These are phyloP conservation scores for Ehretia macrophylla DNA, from an alignment of 257 asterid species.

Conservation along the genomic window DNA sequence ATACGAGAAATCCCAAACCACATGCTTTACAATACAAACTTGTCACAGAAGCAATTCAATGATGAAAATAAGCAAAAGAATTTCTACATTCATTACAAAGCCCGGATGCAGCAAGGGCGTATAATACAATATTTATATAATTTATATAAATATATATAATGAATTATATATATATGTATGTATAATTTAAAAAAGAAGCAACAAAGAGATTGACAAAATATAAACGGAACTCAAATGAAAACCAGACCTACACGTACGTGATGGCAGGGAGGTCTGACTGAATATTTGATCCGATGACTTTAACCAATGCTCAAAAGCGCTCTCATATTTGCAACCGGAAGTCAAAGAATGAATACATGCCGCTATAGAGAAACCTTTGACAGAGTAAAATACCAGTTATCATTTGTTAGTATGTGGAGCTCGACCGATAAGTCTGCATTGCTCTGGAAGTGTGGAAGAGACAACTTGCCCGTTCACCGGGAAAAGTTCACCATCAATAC, in stretches of 20 bases:
- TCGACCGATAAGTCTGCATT: conserved; percentile 92
- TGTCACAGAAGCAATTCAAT: too few species aligned
- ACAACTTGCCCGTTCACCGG: conserved; percentile 74
- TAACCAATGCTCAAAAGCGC: neutral
- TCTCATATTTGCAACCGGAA: too few species aligned
- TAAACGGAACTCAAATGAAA: conserved; percentile 22
- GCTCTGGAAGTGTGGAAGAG: conserved; percentile 86
- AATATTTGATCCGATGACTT: neutral
- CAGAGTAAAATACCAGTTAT: conserved; percentile 11
- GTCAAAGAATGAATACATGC: neutral
- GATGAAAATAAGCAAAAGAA: too few species aligned
- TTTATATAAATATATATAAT: too few species aligned
- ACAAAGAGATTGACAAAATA: conserved; percentile 25
- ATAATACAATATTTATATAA: too few species aligned
- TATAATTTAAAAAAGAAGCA: conserved; percentile 8
- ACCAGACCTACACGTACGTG: neutral
- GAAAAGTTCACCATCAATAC: conserved; percentile 95
- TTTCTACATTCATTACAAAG: too few species aligned
- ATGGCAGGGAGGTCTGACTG: neutral
- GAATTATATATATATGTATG: too few species aligned
- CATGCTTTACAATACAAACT: too few species aligned
- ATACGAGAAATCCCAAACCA: too few species aligned
- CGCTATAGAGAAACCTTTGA: neutral
- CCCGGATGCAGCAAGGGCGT: too few species aligned
- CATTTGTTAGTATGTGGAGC: conserved; percentile 41